Evolutionary conservation across 2,329 filamentous ascomycete species (phyloP).

Genomic region (Thyridium curvatum): DNA sequence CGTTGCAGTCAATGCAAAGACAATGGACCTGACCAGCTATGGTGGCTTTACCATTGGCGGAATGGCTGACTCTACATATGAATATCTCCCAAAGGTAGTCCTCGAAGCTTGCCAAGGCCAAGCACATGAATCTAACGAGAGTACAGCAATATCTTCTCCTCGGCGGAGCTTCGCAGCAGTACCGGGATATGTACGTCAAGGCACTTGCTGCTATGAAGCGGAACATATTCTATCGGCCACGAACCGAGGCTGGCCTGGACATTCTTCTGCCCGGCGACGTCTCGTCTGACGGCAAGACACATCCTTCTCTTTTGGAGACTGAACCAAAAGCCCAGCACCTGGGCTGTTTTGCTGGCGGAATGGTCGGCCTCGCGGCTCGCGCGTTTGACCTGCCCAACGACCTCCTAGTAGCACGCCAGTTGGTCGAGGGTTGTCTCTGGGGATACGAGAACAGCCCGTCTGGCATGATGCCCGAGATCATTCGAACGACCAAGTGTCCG

Average conservation of each 20-base stretch:
- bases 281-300: constrained; percentile 41
- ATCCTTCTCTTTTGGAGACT: constrained; percentile 35
- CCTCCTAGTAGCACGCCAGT: constrained; percentile 36
- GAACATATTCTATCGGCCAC: constrained; percentile 11
- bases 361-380: constrained; percentile 33
- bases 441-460: constrained; percentile 42
- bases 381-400: constrained; percentile 27
- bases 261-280: constrained; percentile 11
- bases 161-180: constrained; percentile 57
- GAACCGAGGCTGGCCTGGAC: not conserved
- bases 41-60: constrained; percentile 36
- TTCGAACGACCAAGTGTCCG: constrained; percentile 20
- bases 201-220: constrained; percentile 34
- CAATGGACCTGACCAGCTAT: constrained; percentile 33
- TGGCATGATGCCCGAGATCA: constrained; percentile 48
- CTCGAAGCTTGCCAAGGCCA: constrained; percentile 9
- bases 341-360: constrained; percentile 35
- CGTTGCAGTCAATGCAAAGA: constrained; percentile 53
- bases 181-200: constrained; percentile 57
- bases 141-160: constrained; percentile 35
- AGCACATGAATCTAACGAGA: not conserved
- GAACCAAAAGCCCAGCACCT: constrained; percentile 31
- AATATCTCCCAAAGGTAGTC: constrained; percentile 54
- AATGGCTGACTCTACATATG: constrained; percentile 45
- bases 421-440: constrained; percentile 49